Evolutionary conservation across 495 filamentous ascomycete species (phyloP).

Genomic region (Aspergillus avenaceus): DNA sequence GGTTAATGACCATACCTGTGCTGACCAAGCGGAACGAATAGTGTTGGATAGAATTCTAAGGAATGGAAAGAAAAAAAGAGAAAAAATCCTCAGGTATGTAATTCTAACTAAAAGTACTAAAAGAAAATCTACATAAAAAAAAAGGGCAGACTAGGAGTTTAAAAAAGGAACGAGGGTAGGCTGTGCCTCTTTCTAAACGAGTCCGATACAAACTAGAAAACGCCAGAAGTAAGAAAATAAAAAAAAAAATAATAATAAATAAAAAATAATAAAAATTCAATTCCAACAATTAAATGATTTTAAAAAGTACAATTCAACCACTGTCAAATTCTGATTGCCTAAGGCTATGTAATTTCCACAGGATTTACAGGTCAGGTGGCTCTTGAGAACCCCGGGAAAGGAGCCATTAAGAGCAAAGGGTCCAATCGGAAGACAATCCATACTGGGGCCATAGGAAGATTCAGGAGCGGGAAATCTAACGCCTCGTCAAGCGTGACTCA

Average conservation of each 20-base stretch:
- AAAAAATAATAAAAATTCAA: too few species aligned
- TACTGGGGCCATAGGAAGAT: slow-evolving; percentile 17
- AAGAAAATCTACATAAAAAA: not conserved
- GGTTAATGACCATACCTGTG: not conserved
- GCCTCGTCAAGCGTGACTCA: slow-evolving; percentile 12
- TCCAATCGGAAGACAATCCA: slow-evolving; percentile 12
- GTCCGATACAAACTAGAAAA: slow-evolving; percentile 4
- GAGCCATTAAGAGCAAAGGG: not conserved
- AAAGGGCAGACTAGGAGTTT: not conserved
- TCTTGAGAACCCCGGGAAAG: not conserved
- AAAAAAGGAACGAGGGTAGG: not conserved
- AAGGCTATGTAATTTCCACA: not conserved
- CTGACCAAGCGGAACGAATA: not conserved
- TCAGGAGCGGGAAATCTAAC: slow-evolving; percentile 14
- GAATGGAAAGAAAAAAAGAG: too few species aligned
- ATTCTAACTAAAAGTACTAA: not conserved
- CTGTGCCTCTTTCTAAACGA: not conserved
- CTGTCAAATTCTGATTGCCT: not conserved
- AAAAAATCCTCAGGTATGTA: not conserved
- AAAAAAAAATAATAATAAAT: too few species aligned
- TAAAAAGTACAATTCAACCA: not conserved
- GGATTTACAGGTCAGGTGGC: slow-evolving; percentile 15
- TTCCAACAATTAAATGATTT: too few species aligned
- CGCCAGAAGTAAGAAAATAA: not conserved
- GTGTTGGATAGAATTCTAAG: not conserved